Evolutionary conservation across 805 yeast species (phyloP), one percentile per base, ranked within the genome.

Genomic region (Cyberlindnera maclurae): DNA sequence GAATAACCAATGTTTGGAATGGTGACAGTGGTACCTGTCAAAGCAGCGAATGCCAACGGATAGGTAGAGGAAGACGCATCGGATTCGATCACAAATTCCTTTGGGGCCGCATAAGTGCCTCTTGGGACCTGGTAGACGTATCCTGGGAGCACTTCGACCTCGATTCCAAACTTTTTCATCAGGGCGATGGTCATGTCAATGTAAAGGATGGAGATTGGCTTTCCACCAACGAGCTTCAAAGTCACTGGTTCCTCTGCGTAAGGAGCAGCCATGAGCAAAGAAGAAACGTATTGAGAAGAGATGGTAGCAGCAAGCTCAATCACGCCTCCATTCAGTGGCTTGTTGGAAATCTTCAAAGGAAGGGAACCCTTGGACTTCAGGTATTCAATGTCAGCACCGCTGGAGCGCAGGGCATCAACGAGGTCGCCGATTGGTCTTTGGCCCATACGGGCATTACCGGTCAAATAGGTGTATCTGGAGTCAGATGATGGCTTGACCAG

Each of bases 41-140:
- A 67, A 10, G 98, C 98, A 40, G 98, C 97, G 65, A 84, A 86
- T 0, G 98, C 98, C 49, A 93, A 71, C 31, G 98, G 98, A 53
- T 93, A 93, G 10, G 98, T 93, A 1, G 98, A 97, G 8, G 96
- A 85, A 12, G 96, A 86, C 15, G 98, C 98, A 62, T 93, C 98
- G 12, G 96, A 84, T 64, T 93, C 98, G 49, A 93, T 78, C 24
- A 84, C 86, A 55, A 93, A 93, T 50, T 81, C 89, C 1, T 69
- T 47, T 22, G 98, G 98, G 46, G 90, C 86, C 27, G 60, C 62
- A 60, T 93, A 93, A 15, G 67, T 67, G 4, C 89, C 96, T 50
- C 74, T 74, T 37, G 97, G 97, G 60, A 93, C 87, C 57, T 80
- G 83, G 62, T 93, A 93, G 34, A 97, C 87, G 67, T 85, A 75